These are phyloP conservation scores for Calamus simplicifolius DNA, from an alignment of 176 grass and related monocot species.

Conservation along the genomic window DNA sequence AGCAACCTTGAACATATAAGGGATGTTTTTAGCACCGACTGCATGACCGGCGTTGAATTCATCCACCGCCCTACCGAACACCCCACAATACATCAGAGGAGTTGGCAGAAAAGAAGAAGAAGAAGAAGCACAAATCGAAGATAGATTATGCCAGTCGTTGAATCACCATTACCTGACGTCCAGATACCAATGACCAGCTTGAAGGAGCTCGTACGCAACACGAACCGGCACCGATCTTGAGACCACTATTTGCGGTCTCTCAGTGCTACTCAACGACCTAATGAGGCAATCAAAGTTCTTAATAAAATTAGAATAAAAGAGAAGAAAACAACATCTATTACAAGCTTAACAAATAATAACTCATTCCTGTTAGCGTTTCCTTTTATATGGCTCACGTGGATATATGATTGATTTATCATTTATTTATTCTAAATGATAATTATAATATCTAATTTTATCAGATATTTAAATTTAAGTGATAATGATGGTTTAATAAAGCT, in stretches of 20 bases:
- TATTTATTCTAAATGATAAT: too few relatives aligned
- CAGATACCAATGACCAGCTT: constrained; percentile 73
- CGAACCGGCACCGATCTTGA: constrained; percentile 78
- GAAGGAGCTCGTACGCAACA: constrained; percentile 67
- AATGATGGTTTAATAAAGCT: too few relatives aligned
- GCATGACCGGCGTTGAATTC: constrained; percentile 60
- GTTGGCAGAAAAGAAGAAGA: background rate
- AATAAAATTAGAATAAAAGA: too few relatives aligned
- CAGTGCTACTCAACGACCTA: constrained; percentile 12
- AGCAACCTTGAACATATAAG: constrained; percentile 57
- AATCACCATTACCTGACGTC: constrained; percentile 52
- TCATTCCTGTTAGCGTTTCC: too few relatives aligned
- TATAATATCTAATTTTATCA: too few relatives aligned
- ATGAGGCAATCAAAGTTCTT: background rate
- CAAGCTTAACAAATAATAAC: too few relatives aligned
- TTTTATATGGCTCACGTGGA: too few relatives aligned
- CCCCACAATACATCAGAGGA: too few relatives aligned
- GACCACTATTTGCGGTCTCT: constrained; percentile 12
- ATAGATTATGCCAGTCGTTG: background rate
- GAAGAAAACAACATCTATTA: too few relatives aligned
- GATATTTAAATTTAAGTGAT: too few relatives aligned
- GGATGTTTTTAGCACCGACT: constrained; percentile 54
- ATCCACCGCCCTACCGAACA: constrained; percentile 36
- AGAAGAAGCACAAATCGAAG: background rate
- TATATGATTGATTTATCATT: too few relatives aligned